Conservation (phyloP, 2,329 filamentous ascomycete species). For the Aspergillus thermomutatus region DNA sequence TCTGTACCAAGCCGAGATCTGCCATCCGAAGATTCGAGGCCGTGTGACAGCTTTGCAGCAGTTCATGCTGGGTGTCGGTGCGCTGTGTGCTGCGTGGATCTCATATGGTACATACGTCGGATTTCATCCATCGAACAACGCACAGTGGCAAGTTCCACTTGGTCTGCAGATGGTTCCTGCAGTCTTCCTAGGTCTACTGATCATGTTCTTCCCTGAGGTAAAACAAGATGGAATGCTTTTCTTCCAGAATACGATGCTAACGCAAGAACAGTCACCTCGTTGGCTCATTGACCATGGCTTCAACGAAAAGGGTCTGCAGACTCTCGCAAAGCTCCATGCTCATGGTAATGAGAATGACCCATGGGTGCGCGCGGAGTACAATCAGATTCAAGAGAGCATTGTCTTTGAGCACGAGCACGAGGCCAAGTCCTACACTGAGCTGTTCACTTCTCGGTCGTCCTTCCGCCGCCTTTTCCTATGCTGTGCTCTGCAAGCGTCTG, state of each 20-base stretch:
- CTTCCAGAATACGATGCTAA: constrained; percentile 2
- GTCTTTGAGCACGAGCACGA: constrained; percentile 64
- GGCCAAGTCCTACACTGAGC: constrained; percentile 67
- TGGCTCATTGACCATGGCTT: constrained; percentile 73
- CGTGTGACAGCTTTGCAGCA: constrained; percentile 73
- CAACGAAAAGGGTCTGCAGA: constrained; percentile 62
- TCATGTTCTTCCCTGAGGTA: constrained; percentile 68
- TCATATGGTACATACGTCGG: constrained; percentile 62
- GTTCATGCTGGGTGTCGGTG: constrained; percentile 76
- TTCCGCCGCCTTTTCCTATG: constrained; percentile 71
- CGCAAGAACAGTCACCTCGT: constrained; percentile 49
- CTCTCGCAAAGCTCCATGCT: constrained; percentile 67
- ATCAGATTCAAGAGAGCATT: constrained; percentile 67
- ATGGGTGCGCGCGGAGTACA: constrained; percentile 70
- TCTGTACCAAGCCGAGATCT: constrained; percentile 74
- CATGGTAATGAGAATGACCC: constrained; percentile 63
- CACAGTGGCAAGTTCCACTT: constrained; percentile 61
- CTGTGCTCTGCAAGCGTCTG: constrained; percentile 64
- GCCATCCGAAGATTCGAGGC: constrained; percentile 74
- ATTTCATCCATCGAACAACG: constrained; percentile 45
- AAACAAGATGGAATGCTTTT: background rate
- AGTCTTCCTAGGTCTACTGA: constrained; percentile 60
- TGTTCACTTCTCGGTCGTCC: constrained; percentile 63
- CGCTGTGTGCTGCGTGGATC: constrained; percentile 70
- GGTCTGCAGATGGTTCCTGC: constrained; percentile 72